A percentile compares a stretch with the other conserved stretches of the same genome.
Conservation (phyloP, 345 rosid species). For the Populus davidiana region DNA sequence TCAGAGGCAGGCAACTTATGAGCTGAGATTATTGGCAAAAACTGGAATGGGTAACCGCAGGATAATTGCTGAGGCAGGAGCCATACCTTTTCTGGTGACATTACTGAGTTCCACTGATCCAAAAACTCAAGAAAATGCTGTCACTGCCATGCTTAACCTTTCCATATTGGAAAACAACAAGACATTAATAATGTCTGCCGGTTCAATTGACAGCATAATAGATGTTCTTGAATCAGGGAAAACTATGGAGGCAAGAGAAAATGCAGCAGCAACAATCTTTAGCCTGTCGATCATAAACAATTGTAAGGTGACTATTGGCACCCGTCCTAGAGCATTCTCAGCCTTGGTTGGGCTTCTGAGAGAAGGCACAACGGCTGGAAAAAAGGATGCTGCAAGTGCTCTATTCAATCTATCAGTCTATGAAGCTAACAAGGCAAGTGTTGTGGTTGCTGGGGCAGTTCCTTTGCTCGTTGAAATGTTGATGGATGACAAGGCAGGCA, state of each 20-base stretch:
- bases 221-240: constrained; percentile 52
- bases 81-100: constrained; percentile 59
- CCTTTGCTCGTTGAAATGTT: constrained; percentile 53
- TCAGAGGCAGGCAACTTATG: constrained; percentile 69
- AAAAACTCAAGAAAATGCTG: constrained; percentile 62
- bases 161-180: constrained; percentile 61
- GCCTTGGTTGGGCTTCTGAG: constrained; percentile 49
- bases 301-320: constrained; percentile 50
- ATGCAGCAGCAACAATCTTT: constrained; percentile 66
- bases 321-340: constrained; percentile 41
- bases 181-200: constrained; percentile 60
- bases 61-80: constrained; percentile 61
- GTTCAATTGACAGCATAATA: constrained; percentile 55
- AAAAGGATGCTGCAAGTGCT: constrained; percentile 62
- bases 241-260: constrained; percentile 65
- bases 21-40: constrained; percentile 62
- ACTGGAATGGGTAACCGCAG: constrained; percentile 62
- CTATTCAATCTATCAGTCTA: constrained; percentile 49
- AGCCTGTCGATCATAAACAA: constrained; percentile 60
- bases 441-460: constrained; percentile 44
- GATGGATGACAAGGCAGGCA: constrained; percentile 66
- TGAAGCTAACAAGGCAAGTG: constrained; percentile 44
- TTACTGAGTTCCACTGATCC: constrained; percentile 47
- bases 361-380: constrained; percentile 57
- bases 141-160: constrained; percentile 64